A percentile compares a stretch with the other conserved stretches of the same genome.
These are phyloP conservation scores for Penicillium concentricum DNA, from an alignment of 2,329 filamentous ascomycete genomes.

Conservation along the genomic window DNA sequence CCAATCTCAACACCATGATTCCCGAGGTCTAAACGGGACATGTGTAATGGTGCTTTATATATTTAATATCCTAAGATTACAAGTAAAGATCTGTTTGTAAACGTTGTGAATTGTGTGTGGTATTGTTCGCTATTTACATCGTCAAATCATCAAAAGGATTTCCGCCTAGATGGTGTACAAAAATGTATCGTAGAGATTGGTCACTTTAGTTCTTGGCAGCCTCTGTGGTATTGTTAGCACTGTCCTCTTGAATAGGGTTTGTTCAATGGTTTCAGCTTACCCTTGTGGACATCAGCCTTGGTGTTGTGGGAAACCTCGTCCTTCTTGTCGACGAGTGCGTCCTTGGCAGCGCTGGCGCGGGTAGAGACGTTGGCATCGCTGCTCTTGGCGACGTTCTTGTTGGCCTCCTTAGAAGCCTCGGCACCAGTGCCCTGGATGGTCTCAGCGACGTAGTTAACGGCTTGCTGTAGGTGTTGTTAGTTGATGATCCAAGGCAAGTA, in stretches of 20 bases:
- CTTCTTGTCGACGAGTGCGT: slow-evolving; percentile 54
- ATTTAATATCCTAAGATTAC: not conserved
- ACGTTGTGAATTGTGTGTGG: not conserved
- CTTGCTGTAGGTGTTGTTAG: slow-evolving; percentile 44
- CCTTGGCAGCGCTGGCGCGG: slow-evolving; percentile 55
- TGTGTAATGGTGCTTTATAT: too few species aligned
- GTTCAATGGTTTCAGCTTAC: slow-evolving; percentile 2
- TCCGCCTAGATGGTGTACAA: not conserved
- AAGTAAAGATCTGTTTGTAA: not conserved
- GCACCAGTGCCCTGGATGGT: slow-evolving; percentile 57
- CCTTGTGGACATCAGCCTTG: slow-evolving; percentile 27
- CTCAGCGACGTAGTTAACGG: slow-evolving; percentile 69
- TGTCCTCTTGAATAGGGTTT: not conserved
- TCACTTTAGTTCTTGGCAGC: slow-evolving; percentile 16
- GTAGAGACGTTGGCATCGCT: slow-evolving; percentile 52
- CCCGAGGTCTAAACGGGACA: not conserved
- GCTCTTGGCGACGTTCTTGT: slow-evolving; percentile 69
- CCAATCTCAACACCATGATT: too few species aligned
- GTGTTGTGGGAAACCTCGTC: slow-evolving; percentile 53
- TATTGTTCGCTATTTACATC: slow-evolving; percentile 7
- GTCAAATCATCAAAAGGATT: not conserved
- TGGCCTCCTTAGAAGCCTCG: slow-evolving; percentile 64
- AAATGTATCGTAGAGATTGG: not conserved
- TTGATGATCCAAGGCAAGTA: not conserved
- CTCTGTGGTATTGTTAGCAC: slow-evolving; percentile 7